Percentiles rank a stretch among this genome's conserved stretches.
These are phyloP conservation scores for Cucurbita argyrosperma DNA, from an alignment of 306 rosid species.

Conservation along the genomic window DNA sequence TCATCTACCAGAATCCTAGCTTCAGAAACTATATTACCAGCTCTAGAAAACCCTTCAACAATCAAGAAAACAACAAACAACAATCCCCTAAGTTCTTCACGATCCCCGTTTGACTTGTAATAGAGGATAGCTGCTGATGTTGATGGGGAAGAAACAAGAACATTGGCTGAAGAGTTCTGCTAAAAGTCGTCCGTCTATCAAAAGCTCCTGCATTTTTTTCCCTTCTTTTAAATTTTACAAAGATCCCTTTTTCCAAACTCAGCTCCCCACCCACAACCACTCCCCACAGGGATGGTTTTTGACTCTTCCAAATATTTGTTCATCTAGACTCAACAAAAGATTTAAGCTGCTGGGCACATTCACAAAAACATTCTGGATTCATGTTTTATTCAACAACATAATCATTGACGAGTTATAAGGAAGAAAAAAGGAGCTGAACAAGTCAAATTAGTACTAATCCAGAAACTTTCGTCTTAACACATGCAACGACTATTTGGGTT, in stretches of 20 bases:
- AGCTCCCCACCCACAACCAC: no score
- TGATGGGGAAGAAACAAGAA: background rate
- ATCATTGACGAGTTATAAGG: background rate
- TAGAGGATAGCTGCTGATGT: background rate
- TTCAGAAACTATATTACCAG: slow-evolving; percentile 8
- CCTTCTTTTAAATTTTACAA: no score
- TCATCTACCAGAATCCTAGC: slow-evolving; percentile 21
- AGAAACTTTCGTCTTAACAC: background rate
- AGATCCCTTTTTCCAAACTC: no score
- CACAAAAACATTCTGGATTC: background rate
- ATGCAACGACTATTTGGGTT: background rate
- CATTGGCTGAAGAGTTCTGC: background rate
- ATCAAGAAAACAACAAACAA: no score
- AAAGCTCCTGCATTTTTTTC: no score
- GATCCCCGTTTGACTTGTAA: no score
- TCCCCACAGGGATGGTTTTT: background rate
- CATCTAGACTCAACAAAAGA: background rate
- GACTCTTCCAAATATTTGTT: background rate
- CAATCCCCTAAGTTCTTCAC: no score
- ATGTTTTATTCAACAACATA: background rate
- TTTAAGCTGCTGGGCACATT: background rate
- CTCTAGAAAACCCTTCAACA: background rate
- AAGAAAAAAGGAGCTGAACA: background rate
- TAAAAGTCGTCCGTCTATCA: background rate
- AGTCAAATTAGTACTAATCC: background rate